Conservation (phyloP, 768 basidiomycete species). For the Podaxis pistillaris region DNA sequence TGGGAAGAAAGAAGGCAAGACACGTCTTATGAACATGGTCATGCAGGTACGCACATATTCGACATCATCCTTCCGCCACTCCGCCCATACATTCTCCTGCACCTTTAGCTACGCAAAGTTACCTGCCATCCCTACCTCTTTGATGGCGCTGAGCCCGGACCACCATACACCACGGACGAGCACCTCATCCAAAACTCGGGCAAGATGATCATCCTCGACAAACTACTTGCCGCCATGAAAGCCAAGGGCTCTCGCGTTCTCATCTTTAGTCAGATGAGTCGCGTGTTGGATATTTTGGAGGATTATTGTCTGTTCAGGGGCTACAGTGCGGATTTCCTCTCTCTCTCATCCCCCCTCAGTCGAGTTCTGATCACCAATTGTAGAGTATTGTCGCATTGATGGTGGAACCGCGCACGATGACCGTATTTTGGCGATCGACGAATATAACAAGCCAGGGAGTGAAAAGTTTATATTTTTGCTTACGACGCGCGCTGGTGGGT, state of each 20-base stretch:
- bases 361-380: conserved; percentile 1
- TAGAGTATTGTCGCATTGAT: conserved; percentile 96
- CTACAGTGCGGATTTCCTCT: conserved; percentile 62
- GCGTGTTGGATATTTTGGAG: conserved; percentile 96
- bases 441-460: conserved; percentile 91
- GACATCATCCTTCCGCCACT: neutral
- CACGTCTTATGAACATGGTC: conserved; percentile 96
- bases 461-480: conserved; percentile 97
- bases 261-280: conserved; percentile 99
- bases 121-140: conserved; percentile 92
- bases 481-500: conserved; percentile 93
- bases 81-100: neutral
- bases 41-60: conserved; percentile 69
- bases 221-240: conserved; percentile 83
- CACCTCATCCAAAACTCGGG: conserved; percentile 93
- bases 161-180: conserved; percentile 97
- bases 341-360: neutral
- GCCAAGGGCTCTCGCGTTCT: conserved; percentile 91
- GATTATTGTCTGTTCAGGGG: conserved; percentile 93
- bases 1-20: conserved; percentile 99
- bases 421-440: conserved; percentile 93
- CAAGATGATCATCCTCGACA: conserved; percentile 98
- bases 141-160: conserved; percentile 97
- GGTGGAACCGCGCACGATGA: conserved; percentile 96
- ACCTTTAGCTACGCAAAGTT: conserved; percentile 68